Percentiles rank a stretch among this genome's conserved stretches.
phyloP scores from a whole-genome alignment of 2,329 filamentous ascomycete genomes.

The Chaetomium sp. region DNA sequence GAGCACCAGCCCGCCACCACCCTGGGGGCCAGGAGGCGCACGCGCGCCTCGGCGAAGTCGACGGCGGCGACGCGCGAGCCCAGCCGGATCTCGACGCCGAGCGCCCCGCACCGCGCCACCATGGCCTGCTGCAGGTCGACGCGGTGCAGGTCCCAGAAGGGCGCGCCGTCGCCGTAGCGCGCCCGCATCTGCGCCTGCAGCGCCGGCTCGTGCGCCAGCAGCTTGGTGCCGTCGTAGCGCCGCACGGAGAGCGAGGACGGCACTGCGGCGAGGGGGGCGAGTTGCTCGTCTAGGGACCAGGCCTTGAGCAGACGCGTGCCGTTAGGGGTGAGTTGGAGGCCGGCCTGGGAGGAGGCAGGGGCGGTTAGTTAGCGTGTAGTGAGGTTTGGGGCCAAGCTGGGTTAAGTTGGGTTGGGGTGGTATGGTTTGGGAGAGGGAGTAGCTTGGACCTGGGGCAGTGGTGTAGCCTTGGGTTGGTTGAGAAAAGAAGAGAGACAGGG shows the following conservation, averaged over 20 bases:
- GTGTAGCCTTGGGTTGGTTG: too few relatives aligned
- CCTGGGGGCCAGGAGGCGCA: slow-evolving; percentile 38
- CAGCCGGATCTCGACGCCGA: slow-evolving; percentile 41
- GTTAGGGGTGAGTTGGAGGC: slow-evolving; percentile 39
- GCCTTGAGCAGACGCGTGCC: slow-evolving; percentile 36
- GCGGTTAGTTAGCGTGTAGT: neutral
- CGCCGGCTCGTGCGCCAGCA: slow-evolving; percentile 38
- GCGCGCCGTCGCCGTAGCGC: slow-evolving; percentile 35
- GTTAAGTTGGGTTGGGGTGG: slow-evolving; percentile 1
- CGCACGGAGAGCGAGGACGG: slow-evolving; percentile 36
- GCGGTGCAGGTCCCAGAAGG: slow-evolving; percentile 53
- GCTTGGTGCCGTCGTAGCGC: slow-evolving; percentile 37
- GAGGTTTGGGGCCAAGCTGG: neutral
- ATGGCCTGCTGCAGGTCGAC: slow-evolving; percentile 51
- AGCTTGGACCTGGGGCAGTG: neutral
- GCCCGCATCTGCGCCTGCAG: slow-evolving; percentile 35
- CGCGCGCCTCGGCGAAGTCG: slow-evolving; percentile 34
- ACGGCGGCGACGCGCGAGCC: slow-evolving; percentile 22
- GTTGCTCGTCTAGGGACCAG: slow-evolving; percentile 33
- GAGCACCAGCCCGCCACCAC: slow-evolving; percentile 40
- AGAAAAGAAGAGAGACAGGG: too few relatives aligned
- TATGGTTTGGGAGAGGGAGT: neutral
- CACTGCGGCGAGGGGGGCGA: slow-evolving; percentile 34
- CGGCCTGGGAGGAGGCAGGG: slow-evolving; percentile 27
- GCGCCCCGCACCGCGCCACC: slow-evolving; percentile 42